These are phyloP conservation scores for Cystoisospora suis DNA, from an alignment of 169 alveolate genomes.

Conservation along the genomic window DNA sequence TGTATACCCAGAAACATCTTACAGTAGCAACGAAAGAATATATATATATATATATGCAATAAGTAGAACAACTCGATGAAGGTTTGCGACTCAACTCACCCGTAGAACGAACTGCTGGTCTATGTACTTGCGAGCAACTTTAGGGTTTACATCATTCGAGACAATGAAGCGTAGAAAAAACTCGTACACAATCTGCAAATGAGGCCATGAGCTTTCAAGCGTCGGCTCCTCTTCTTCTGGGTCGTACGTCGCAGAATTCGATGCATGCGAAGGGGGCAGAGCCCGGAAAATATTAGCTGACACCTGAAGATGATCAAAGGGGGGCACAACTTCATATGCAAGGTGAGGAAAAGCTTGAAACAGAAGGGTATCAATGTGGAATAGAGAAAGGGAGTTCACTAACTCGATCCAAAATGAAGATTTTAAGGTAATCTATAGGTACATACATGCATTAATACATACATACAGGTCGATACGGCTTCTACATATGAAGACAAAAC, in stretches of 20 bases:
- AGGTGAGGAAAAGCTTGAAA: background rate
- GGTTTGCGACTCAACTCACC: too few relatives aligned
- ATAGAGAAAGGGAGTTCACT: too few relatives aligned
- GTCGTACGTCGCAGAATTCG: slow-evolving; percentile 64
- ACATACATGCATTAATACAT: too few relatives aligned
- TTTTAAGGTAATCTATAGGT: too few relatives aligned
- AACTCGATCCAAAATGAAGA: too few relatives aligned
- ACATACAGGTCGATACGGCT: too few relatives aligned
- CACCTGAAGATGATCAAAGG: slow-evolving; percentile 1
- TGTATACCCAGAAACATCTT: too few relatives aligned
- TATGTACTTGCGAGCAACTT: slow-evolving; percentile 84
- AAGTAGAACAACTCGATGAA: too few relatives aligned
- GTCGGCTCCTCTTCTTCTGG: slow-evolving; percentile 88
- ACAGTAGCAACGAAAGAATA: too few relatives aligned
- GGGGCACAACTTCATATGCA: background rate
- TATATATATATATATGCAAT: too few relatives aligned
- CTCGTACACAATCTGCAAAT: slow-evolving; percentile 84
- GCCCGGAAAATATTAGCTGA: slow-evolving; percentile 80
- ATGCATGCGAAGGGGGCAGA: slow-evolving; percentile 66
- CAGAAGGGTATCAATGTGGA: too few relatives aligned
- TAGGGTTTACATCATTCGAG: slow-evolving; percentile 85
- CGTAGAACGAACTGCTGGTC: slow-evolving; percentile 83
- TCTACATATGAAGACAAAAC: too few relatives aligned
- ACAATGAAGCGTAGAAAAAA: slow-evolving; percentile 87
- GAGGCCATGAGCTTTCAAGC: slow-evolving; percentile 85